Conservation (phyloP, 2,329 filamentous ascomycete species). For the Boeremia exigua region DNA sequence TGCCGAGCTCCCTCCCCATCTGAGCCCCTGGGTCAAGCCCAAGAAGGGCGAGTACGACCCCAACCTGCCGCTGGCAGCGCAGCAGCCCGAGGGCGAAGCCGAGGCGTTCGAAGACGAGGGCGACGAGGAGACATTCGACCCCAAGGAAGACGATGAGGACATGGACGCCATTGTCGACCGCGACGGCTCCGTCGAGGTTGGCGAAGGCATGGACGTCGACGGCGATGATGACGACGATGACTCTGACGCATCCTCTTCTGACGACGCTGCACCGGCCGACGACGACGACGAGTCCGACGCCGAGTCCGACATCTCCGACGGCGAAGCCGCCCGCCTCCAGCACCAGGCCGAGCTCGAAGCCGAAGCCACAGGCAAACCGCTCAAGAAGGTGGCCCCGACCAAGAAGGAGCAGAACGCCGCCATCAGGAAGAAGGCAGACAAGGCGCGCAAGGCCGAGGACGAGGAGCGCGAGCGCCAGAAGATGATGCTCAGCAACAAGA, state of each 20-base stretch:
- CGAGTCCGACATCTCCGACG: conserved; percentile 58
- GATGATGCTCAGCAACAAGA: conserved; percentile 98
- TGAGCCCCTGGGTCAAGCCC: conserved; percentile 93
- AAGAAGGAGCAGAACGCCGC: conserved; percentile 68
- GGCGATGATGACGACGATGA: conserved; percentile 52
- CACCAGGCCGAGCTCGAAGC: conserved; percentile 93
- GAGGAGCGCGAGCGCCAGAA: conserved; percentile 92
- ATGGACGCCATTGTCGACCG: conserved; percentile 43
- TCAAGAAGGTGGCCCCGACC: conserved; percentile 45
- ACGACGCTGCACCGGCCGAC: conserved; percentile 40
- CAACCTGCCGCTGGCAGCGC: conserved; percentile 80
- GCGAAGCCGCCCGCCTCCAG: conserved; percentile 66
- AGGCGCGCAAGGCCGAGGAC: conserved; percentile 68
- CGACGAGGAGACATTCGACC: conserved; percentile 48
- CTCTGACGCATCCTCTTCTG: conserved; percentile 53
- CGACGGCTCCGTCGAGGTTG: conserved; percentile 55
- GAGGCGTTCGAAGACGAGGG: conserved; percentile 69
- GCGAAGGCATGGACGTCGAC: conserved; percentile 57
- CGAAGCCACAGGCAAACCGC: conserved; percentile 75
- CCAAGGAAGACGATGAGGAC: conserved; percentile 47
- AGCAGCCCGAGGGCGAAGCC: conserved; percentile 86
- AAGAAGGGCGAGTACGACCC: conserved; percentile 91
- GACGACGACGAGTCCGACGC: conserved; percentile 58
- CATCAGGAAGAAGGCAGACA: conserved; percentile 70
- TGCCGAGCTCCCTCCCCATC: conserved; percentile 86